Evolutionary conservation across 2,329 filamentous ascomycete genomes (phyloP), one percentile per base, ranked within the genome.

Genomic region (Triangularia verruculosa): DNA sequence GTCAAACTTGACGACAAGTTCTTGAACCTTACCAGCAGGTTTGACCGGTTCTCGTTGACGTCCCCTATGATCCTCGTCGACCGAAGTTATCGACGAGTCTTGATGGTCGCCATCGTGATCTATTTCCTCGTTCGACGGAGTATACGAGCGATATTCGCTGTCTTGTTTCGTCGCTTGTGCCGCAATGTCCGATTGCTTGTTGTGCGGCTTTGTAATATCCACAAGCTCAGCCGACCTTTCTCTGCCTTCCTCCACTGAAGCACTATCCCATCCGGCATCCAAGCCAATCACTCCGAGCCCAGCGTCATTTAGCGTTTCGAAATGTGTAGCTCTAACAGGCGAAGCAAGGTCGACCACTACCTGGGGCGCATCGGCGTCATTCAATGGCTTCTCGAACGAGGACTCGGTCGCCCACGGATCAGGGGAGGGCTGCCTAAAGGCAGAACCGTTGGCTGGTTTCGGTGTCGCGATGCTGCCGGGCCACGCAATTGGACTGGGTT

Each of bases 1-100:
- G 64, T 86, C 82, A 57, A 78, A 83, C 74, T 81, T 78, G 22
- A 77, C 77, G 30, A 84, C 82, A 24, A 85, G 72, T 56, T 80
- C 79, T 61, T 82, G 80, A 2, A 85, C 81, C 65, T 81, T 84
- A 4, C 71, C 69, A 7, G 79, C 80, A 0, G 70, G 67, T 59
- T 78, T 75, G 52, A 73, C 67, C 15, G 64, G 61, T 1, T 66
- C 63, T 3, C 65, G 70, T 20, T 71, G 67, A 1, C 70, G 72
- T 20, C 64, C 63, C 13, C 68, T 73, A 1, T 72, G 69, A 15
- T 78, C 78, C 56, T 80, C 79, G 58, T 81, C 79, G 60, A 79
- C 74, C 0, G 79, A 80, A 0, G 79, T 81, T 3, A 79, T 78
- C 1, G 79, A 79, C 0, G 79, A 81, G 57, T 80, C 78, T 59